phyloP scores from a whole-genome alignment of 768 basidiomycete species.

The Collybia nuda region DNA sequence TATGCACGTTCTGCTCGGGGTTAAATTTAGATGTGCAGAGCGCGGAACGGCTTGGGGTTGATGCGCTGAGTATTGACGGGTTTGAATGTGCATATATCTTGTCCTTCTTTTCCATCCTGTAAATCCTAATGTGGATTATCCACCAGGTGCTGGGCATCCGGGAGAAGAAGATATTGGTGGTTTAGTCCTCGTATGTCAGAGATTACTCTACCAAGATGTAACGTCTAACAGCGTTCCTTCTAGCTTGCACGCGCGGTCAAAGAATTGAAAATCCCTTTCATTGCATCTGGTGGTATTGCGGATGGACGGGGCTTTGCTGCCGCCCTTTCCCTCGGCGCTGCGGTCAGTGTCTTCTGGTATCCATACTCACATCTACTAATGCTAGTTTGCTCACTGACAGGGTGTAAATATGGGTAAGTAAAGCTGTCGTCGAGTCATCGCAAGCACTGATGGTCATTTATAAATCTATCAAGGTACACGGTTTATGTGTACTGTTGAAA shows the following conservation, averaged over 20 bases:
- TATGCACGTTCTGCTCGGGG: neutral
- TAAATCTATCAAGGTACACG: slow-evolving; percentile 54
- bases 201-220: neutral
- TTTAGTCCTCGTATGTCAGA: slow-evolving; percentile 63
- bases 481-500: slow-evolving; percentile 91
- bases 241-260: slow-evolving; percentile 86
- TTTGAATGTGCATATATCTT: slow-evolving; percentile 68
- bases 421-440: neutral
- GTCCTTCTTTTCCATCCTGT: neutral
- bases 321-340: slow-evolving; percentile 78
- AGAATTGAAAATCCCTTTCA: slow-evolving; percentile 80
- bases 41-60: slow-evolving; percentile 79
- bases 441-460: neutral
- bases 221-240: neutral
- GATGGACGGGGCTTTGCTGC: slow-evolving; percentile 84
- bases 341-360: slow-evolving; percentile 42
- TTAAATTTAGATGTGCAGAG: slow-evolving; percentile 23
- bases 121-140: slow-evolving; percentile 7
- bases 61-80: slow-evolving; percentile 86
- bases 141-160: slow-evolving; percentile 84
- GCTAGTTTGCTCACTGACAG: slow-evolving; percentile 30
- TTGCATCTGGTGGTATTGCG: slow-evolving; percentile 90
- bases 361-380: neutral
- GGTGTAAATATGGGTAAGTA: slow-evolving; percentile 79
- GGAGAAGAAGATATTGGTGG: slow-evolving; percentile 94